Percentiles rank a stretch among this genome's conserved stretches.
Evolutionary conservation across 108 stramenopile genomes (phyloP).

Genomic region (Conticribra weissflogii): DNA sequence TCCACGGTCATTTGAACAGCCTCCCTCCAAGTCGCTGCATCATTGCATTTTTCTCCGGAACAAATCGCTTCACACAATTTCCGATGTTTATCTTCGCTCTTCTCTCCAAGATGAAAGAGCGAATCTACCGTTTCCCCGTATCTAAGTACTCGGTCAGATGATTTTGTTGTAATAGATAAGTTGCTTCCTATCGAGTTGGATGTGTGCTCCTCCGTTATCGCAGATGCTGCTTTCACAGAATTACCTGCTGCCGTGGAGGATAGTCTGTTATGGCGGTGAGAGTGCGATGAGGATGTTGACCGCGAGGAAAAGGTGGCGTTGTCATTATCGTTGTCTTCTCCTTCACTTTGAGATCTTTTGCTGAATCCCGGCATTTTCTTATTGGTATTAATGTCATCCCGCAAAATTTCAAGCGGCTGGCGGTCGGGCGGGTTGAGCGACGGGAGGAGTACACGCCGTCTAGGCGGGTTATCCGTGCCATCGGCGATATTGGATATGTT

Average conservation of each 20-base stretch:
- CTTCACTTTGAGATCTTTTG: neutral
- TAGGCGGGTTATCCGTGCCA: neutral
- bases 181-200: neutral
- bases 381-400: neutral
- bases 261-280: neutral
- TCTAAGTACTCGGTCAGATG: slow-evolving; percentile 56
- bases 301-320: neutral
- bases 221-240: neutral
- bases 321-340: neutral
- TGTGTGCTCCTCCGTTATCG: neutral
- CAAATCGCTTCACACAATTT: slow-evolving; percentile 29
- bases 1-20: slow-evolving; percentile 19
- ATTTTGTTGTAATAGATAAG: neutral
- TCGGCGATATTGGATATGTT: neutral
- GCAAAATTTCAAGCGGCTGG: neutral
- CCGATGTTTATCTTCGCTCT: neutral
- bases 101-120: slow-evolving; percentile 54
- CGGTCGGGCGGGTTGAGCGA: slow-evolving; percentile 14
- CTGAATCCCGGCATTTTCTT: too few relatives aligned
- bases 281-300: neutral
- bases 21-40: slow-evolving; percentile 44
- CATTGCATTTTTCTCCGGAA: slow-evolving; percentile 11
- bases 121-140: slow-evolving; percentile 74
- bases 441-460: slow-evolving; percentile 13
- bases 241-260: neutral